Base-by-base conservation (phyloP, 179 eudicot genomes). In the Beta macrorhiza region DNA sequence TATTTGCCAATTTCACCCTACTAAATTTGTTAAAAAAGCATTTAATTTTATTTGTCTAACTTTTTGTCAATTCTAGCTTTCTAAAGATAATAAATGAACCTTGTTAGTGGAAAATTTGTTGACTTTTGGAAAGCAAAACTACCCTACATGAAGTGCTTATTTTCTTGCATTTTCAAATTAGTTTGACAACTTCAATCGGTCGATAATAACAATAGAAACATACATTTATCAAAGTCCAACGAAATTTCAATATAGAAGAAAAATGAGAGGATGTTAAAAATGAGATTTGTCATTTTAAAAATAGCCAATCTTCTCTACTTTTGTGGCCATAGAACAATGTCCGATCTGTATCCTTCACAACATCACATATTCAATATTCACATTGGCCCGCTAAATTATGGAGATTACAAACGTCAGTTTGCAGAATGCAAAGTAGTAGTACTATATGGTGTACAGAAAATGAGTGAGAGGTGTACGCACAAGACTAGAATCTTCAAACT, bases 1-100 rank as follows among this genome's bases (percentile, higher is more conserved):
- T 25, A 25, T 25, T 25, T 25, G 0, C 25, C 44, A 93, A 92
- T 89, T 89, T 93, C 80, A 95, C 92, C 7, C 25, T 95, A 37
- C 42, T 37, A 37, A 37, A 37, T 37, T 37, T 37, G 42, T 37
- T 37, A 0, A 25, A 25, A 25, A 25, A 25, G 25, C 25, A 25
- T 25, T 25, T 25, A 25, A 25, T 25, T 25, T 25, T 25, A 25
- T 25, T 25, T 25, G 25, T 25, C 25, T 25, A 25, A 25, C 25
- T 25, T 25, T 37, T 25, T 25, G 42, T 2, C 42, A 37, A 37
- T 37, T 37, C 42, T 37, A 37, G 42, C 42, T 37, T 37, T 37
- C 42, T 37, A 37, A 37, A 37, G 42, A 37, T 37, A 37, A 37
- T 37, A 37, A 37, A 37, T 37, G 42, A 37, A 37, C 42, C 42